phyloP scores from a whole-genome alignment of 257 asterid genomes.

The Przewalskia tangutica region DNA sequence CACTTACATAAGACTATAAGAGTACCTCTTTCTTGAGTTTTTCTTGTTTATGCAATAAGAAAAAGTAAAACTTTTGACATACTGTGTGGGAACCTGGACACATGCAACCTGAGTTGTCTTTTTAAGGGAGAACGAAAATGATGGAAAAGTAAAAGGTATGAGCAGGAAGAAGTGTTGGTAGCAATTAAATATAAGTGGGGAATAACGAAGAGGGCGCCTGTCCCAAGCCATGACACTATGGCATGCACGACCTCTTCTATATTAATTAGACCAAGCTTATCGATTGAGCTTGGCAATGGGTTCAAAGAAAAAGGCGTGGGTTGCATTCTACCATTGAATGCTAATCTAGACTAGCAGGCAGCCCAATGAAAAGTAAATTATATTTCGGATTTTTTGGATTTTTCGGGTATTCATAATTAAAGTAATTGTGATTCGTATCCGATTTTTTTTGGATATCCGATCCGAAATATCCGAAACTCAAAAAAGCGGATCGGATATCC shows the following conservation, averaged over 20 bases:
- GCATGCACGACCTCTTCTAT: slow-evolving; percentile 66
- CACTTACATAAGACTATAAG: background rate
- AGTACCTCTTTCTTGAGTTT: background rate
- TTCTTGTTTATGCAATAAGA: background rate
- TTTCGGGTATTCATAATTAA: too few relatives aligned
- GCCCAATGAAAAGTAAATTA: too few relatives aligned
- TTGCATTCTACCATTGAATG: slow-evolving; percentile 65
- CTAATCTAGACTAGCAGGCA: slow-evolving; percentile 57
- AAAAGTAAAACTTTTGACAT: background rate
- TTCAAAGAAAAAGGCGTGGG: slow-evolving; percentile 51
- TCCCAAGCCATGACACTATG: slow-evolving; percentile 33
- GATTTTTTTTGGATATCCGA: too few relatives aligned
- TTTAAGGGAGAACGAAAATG: slow-evolving; percentile 37
- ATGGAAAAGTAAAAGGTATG: slow-evolving; percentile 73
- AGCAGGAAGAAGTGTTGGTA: slow-evolving; percentile 42
- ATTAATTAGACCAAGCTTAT: too few relatives aligned
- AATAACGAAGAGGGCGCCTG: slow-evolving; percentile 52
- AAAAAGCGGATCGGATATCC: too few relatives aligned
- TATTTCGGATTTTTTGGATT: too few relatives aligned
- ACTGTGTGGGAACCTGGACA: background rate
- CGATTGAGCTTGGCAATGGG: slow-evolving; percentile 29
- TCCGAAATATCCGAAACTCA: too few relatives aligned
- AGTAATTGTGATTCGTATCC: too few relatives aligned
- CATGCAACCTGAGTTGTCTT: background rate
- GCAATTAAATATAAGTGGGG: slow-evolving; percentile 25